Base-by-base conservation (phyloP, 2,329 filamentous ascomycete species). In the Diaporthe velutina region DNA sequence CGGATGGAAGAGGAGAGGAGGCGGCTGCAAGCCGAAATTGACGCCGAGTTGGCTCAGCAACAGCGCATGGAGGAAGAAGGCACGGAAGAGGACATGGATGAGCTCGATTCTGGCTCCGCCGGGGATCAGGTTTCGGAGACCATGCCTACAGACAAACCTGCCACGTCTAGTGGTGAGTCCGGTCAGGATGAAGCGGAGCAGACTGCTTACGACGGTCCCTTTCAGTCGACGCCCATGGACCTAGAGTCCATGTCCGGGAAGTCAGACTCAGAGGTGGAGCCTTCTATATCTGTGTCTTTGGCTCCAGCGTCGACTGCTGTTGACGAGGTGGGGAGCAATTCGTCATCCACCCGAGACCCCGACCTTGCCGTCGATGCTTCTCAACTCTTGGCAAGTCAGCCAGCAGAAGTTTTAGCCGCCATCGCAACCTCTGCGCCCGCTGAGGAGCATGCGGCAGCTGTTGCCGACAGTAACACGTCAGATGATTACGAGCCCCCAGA, bases 401-500 rank as follows among this genome's bases (percentile, higher is more conserved):
- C 75, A 52, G 68, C 75, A 40, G 38, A 50, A 38, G 25, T 33
- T 22, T 28, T 50, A 12, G 57, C 57, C 40, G 57, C 57, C 22
- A 72, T 72, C 9, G 54, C 68, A 25, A 30, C n/a, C 17, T 19
- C 48, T 25, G 25, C 22, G 8, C 42, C 60, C 19, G 5, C 17
- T 42, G 42, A 50, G 22, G 30, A 52, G 33, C 64, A 7, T 19
- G 54, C 40, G 38, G 30, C 50, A 28, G 35, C 72, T 64, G 52
- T 38, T 38, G 79, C 75, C 17, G 76, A 74, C 33, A 78, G 78
- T n/a, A 78, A 79, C 35, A 78, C 76, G 33, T 88, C 88, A 2
- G 90, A 91, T 75, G 86, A 83, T 66, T 91, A 91, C 78, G 89
- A 92, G 76, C 90, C 90, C 64, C 88, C 88, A 25, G 87, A 86